These are phyloP conservation scores for Pneumocystis carinii DNA, from an alignment of 1,139 yeast species.

Conservation along the genomic window DNA sequence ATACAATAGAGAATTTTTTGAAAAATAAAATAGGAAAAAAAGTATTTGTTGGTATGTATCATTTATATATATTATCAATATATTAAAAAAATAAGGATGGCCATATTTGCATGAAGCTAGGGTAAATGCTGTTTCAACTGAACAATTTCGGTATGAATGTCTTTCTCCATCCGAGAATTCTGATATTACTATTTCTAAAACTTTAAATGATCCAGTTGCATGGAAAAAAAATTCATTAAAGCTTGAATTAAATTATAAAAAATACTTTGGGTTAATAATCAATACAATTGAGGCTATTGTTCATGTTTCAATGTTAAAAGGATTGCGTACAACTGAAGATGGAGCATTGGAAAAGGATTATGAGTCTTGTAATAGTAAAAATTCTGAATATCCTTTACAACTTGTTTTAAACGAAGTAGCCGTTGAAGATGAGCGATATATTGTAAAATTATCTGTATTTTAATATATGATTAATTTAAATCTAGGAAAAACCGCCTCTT, in stretches of 20 bases:
- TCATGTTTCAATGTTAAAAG: conserved; percentile 61
- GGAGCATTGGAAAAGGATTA: conserved; percentile 65
- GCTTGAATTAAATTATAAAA: conserved; percentile 29
- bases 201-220: conserved; percentile 30
- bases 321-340: conserved; percentile 48
- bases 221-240: conserved; percentile 27
- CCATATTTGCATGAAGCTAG: conserved; percentile 77
- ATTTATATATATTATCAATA: background rate
- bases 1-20: conserved; percentile 35
- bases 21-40: conserved; percentile 42
- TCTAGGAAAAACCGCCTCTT: conserved; percentile 48
- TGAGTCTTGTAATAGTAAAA: conserved; percentile 35
- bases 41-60: conserved; percentile 39
- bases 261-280: conserved; percentile 44
- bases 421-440: conserved; percentile 59
- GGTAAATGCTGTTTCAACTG: conserved; percentile 50
- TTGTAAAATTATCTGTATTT: conserved; percentile 10
- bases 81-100: conserved; percentile 33
- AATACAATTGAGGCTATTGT: conserved; percentile 45
- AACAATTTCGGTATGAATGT: conserved; percentile 31
- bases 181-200: conserved; percentile 31
- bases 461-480: background rate
- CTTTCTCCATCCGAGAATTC: conserved; percentile 20
- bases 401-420: conserved; percentile 60
- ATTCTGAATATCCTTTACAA: conserved; percentile 50